Base-by-base conservation (phyloP, 2,329 filamentous ascomycete species). In the Pseudogymnoascus sp. region DNA sequence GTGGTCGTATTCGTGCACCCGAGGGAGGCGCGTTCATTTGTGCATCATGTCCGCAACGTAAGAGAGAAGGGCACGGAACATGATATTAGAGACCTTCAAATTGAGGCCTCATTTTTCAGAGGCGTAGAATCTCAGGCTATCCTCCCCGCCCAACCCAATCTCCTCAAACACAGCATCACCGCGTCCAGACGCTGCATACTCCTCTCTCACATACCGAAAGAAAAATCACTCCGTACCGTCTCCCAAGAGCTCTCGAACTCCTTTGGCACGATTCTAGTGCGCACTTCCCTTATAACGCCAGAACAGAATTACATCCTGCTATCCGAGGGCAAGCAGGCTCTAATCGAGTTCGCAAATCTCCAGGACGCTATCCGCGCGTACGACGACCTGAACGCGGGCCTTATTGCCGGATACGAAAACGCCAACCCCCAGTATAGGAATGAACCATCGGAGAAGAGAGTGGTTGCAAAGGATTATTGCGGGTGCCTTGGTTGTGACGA, bases 61-160 rank as follows among this genome's bases (percentile, higher is more conserved):
- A 62, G 39, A 42, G n/a, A 41, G 6, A 52, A 38, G 5, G 62
- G 62, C 2, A 63, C 42, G 3, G 60, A 19, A 12, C 62, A 62
- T 5, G 60, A 62, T 22, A 58, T 55, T 9, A 60, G 62, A 5
- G 62, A 33, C 2, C 60, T 63, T 14, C 62, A 62, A 23, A 62
- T 63, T 7, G 62, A 63, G 14, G 62, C 60, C 12, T 42, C 39
- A 9, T 63, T 58, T 58, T 63, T 23, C 11, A 45, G 39, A 14
- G 36, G 60, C 22, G 9, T 2, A 16, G 60, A 52, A 30, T 22
- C 22, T 2, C 12, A 12, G 19, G 30, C 60, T 5, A 61, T 45
- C 23, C n/a, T 61, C 39, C 35, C 35, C 3, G 35, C 60, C 35
- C 36, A 61, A n/a, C n/a, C 23, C 4, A 35, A 61, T 28, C 35